Base-by-base conservation (phyloP, 2,329 filamentous ascomycete species). In the Leptographium wingfieldii region DNA sequence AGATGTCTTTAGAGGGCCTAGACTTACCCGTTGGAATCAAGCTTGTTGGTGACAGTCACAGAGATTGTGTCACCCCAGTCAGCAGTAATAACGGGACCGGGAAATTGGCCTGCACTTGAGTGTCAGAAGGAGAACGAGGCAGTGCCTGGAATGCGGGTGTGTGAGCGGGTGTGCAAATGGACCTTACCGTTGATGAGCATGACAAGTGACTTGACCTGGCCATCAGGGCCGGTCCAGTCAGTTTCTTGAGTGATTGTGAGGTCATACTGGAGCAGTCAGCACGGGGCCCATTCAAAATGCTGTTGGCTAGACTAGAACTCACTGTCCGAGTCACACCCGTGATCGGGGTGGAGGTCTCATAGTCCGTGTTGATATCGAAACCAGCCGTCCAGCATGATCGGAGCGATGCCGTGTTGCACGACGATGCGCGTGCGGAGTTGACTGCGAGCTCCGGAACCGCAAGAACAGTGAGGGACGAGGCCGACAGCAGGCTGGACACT, bases 161-260 rank as follows among this genome's bases (percentile, higher is more conserved):
- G 33, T 9, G 35, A 11, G 35, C 25, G 29, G 40, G 53, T 22
- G 29, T 22, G 9, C 1, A 40, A 5, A 2, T 14, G 16, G 4
- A 4, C 22, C 63, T 9, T 57, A 65, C 65, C 59, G 48, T 66
- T 66, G 58, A 66, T 60, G 10, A 66, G 60, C 64, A 64, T 63
- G 25, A 54, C 54, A 1, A 61, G 29, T 0, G 38, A 16, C 61
- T 63, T 65, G 43, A 60, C 51, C 2, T 57, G 48, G 31, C 64
- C 64, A 53, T 66, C 65, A 1, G 65, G 64, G 33, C 65, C 65
- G 1, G 29, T 35, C 59, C 60, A 66, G 54, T 65, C 61, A 3
- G 55, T 35, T 27, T 56, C 25, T 46, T 66, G 59, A 1, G 59
- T 59, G 29, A 66, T 38, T 2, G 51, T 53, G 5, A 66, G 59